Conservation (phyloP, 768 basidiomycete species). For the Termitomyces titanicus region DNA sequence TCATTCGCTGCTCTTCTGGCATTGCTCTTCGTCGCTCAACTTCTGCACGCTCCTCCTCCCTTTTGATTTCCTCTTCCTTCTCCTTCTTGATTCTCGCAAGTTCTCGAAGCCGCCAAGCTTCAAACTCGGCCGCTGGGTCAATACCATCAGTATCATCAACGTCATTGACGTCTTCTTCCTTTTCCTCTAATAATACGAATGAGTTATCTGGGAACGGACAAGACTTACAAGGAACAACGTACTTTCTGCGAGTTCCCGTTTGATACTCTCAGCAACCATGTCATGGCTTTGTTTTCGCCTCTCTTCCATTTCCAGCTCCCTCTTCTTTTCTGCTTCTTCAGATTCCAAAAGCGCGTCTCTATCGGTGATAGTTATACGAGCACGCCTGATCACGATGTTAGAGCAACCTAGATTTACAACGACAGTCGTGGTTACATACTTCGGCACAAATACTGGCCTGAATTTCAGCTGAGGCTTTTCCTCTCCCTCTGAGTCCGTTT, state of each 20-base stretch:
- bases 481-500: constrained; percentile 76
- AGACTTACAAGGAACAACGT: constrained; percentile 24
- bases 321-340: constrained; percentile 68
- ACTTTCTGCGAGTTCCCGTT: constrained; percentile 91
- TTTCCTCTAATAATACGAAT: constrained; percentile 66
- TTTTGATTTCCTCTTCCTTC: constrained; percentile 79
- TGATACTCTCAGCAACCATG: constrained; percentile 92
- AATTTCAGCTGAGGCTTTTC: constrained; percentile 74
- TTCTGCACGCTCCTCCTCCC: constrained; percentile 87
- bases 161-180: constrained; percentile 77
- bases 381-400: constrained; percentile 47
- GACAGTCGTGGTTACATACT: constrained; percentile 48
- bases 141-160: constrained; percentile 94
- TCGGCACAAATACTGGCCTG: constrained; percentile 92
- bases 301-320: constrained; percentile 76
- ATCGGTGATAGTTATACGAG: constrained; percentile 69
- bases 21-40: constrained; percentile 87
- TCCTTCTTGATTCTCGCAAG: constrained; percentile 91
- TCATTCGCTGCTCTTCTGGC: constrained; percentile 89
- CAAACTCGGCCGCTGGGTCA: constrained; percentile 88
- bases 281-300: constrained; percentile 86
- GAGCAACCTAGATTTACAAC: background rate
- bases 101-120: constrained; percentile 94
- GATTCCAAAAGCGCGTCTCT: constrained; percentile 67
- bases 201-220: background rate